phyloP scores from a whole-genome alignment of 352 stramenopile genomes.

The Phytophthora pini region DNA sequence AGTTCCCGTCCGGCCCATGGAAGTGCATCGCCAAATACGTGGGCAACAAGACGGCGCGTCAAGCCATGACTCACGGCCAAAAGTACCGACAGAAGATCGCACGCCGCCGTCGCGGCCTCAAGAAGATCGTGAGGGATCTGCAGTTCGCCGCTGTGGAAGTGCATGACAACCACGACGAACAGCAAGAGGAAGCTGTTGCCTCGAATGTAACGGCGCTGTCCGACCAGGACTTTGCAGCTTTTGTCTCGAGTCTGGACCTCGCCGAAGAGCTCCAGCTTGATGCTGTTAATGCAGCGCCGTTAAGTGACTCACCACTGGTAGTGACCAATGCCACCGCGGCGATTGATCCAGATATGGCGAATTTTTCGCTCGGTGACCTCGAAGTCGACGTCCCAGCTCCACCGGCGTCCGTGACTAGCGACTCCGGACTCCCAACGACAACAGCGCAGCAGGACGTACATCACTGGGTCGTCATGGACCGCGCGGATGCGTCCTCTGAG shows the following conservation, averaged over 20 bases:
- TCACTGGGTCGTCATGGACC: slow-evolving; percentile 38
- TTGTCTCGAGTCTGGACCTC: slow-evolving; percentile 34
- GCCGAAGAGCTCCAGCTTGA: slow-evolving; percentile 28
- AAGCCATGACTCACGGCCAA: slow-evolving; percentile 94
- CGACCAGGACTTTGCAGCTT: slow-evolving; percentile 34
- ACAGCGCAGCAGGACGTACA: slow-evolving; percentile 36
- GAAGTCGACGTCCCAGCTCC: not conserved
- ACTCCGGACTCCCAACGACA: slow-evolving; percentile 14
- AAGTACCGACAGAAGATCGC: slow-evolving; percentile 91
- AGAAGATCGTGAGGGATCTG: slow-evolving; percentile 44
- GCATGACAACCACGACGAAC: not conserved
- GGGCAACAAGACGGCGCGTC: slow-evolving; percentile 73
- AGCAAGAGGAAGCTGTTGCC: slow-evolving; percentile 4
- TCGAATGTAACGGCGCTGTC: slow-evolving; percentile 31
- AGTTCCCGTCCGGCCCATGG: slow-evolving; percentile 56
- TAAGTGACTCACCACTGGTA: slow-evolving; percentile 32
- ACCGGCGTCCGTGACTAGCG: not conserved
- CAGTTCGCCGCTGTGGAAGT: slow-evolving; percentile 25
- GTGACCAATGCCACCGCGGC: slow-evolving; percentile 13
- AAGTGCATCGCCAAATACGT: slow-evolving; percentile 58
- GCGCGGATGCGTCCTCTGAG: slow-evolving; percentile 35
- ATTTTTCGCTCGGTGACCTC: slow-evolving; percentile 18
- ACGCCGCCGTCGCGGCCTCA: slow-evolving; percentile 45
- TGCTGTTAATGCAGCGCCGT: not conserved
- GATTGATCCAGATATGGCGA: slow-evolving; percentile 3